Conservation (phyloP, 495 filamentous ascomycete genomes). For the Hapsidospora chrysogenum region DNA sequence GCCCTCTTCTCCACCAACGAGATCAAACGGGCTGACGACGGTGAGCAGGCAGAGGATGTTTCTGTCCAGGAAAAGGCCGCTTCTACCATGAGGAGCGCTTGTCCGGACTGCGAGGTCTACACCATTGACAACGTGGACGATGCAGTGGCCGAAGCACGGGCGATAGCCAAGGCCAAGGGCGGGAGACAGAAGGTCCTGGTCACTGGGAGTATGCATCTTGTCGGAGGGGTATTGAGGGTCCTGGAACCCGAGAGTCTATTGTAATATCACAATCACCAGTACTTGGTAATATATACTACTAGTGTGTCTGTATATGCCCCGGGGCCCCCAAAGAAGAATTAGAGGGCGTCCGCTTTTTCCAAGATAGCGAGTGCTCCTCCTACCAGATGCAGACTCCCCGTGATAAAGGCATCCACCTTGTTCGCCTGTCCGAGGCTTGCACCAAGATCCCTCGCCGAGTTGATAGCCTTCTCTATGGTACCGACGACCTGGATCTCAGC, state of each 20-base stretch:
- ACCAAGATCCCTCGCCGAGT: constrained; percentile 38
- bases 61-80: constrained; percentile 14
- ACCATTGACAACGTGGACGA: constrained; percentile 12
- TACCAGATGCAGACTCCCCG: constrained; percentile 46
- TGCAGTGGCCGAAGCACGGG: constrained; percentile 11
- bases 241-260: constrained; percentile 37
- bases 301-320: constrained; percentile 5
- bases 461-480: constrained; percentile 79
- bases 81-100: constrained; percentile 8
- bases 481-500: constrained; percentile 46
- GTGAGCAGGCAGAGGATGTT: constrained; percentile 15
- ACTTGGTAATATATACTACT: background rate
- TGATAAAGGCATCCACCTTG: constrained; percentile 34
- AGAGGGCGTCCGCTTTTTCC: constrained; percentile 25
- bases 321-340: constrained; percentile 1
- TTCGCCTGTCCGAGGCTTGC: constrained; percentile 10
- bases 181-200: constrained; percentile 28
- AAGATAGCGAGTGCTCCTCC: constrained; percentile 37
- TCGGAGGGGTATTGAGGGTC: constrained; percentile 64
- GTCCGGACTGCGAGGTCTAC: constrained; percentile 6
- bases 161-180: constrained; percentile 5
- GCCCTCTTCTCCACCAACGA: constrained; percentile 30
- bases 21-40: constrained; percentile 3
- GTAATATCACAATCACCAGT: constrained; percentile 1
- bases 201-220: constrained; percentile 81